phyloP scores from a whole-genome alignment of 768 basidiomycete genomes.

The Rhodosporidiobolus odoratus region DNA sequence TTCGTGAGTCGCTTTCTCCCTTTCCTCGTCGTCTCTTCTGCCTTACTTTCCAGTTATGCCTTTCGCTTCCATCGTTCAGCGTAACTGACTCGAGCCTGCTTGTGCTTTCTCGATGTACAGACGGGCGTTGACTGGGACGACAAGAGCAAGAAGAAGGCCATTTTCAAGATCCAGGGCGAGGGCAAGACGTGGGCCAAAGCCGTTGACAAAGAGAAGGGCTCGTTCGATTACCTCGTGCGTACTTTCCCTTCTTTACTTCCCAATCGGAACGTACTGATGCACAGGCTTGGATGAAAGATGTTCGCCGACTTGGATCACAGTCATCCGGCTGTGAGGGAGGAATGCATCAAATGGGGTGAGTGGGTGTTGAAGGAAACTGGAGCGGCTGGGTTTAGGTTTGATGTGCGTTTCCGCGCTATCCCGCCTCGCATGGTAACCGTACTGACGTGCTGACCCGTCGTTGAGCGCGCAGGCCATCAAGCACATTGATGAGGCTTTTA shows the following conservation, averaged over 20 bases:
- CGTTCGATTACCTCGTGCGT: slow-evolving; percentile 20
- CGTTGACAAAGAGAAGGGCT: slow-evolving; percentile 48
- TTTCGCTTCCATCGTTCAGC: too few species aligned
- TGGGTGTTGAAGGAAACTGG: slow-evolving; percentile 51
- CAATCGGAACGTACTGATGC: not conserved
- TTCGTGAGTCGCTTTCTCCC: slow-evolving; percentile 7
- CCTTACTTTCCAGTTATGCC: too few species aligned
- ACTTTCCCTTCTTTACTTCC: not conserved
- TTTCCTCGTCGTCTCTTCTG: not conserved
- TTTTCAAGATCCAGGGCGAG: slow-evolving; percentile 49
- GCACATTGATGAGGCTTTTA: slow-evolving; percentile 45
- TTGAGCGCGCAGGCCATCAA: slow-evolving; percentile 21
- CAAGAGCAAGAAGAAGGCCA: slow-evolving; percentile 44
- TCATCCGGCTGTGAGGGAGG: slow-evolving; percentile 48
- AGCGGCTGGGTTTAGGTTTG: slow-evolving; percentile 49
- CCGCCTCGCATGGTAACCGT: not conserved
- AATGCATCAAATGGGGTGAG: slow-evolving; percentile 47
- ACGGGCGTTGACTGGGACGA: slow-evolving; percentile 50
- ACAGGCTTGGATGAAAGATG: slow-evolving; percentile 5
- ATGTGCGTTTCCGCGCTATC: slow-evolving; percentile 46
- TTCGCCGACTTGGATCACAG: slow-evolving; percentile 45
- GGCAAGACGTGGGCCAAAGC: slow-evolving; percentile 47
- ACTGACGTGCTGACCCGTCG: not conserved
- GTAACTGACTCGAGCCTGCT: too few species aligned
- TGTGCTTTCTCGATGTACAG: not conserved